Evolutionary conservation across 78 protist species (phyloP), one percentile per base, ranked within the genome.

Genomic region (Dictyostelium purpureum): DNA sequence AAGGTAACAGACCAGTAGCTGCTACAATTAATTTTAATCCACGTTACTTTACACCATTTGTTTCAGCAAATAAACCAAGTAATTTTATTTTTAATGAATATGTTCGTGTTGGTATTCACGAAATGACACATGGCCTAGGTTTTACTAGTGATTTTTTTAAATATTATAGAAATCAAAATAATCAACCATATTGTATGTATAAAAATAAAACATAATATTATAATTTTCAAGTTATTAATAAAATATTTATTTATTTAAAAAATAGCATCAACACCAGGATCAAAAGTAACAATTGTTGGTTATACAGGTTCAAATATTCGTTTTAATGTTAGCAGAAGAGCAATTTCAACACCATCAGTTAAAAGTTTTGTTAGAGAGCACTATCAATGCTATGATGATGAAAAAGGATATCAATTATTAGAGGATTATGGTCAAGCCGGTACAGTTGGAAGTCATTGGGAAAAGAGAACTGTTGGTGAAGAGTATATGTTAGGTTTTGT

Each of bases 41-140:
- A 54, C 38, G 33, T 24, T 83, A 59, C 21, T 83, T 83, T 24
- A 6, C 4, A 42, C 33, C 59, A n/a, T 57, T 59, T 24, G 24
- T 73, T 65, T 59, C 69, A 28, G 0, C 38, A 26, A 35, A 28
- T 26, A 16, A 47, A 26, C 54, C 69, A 66, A 7, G 21, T 19
- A 28, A 56, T 47, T 45, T 56, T 73, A 16, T 31, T 21, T 57
- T 74, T 35, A 74, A 49, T 40, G 74, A 70, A 59, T 83, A 33
- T 73, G 45, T 73, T 57, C 40, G 91, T 42, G 91, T 83, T 83
- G 91, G 91, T 33, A 59, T 83, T 51, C 91, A 83, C 45, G 91
- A 83, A 59, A 59, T 73, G 70, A 73, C 78, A 10, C 91, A 83
- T 83, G 91, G 80, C 33, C 35, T 83, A 11, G 91, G 91, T 33